Conservation (phyloP, 2,329 filamentous ascomycete genomes). For the Xylariales sp. region DNA sequence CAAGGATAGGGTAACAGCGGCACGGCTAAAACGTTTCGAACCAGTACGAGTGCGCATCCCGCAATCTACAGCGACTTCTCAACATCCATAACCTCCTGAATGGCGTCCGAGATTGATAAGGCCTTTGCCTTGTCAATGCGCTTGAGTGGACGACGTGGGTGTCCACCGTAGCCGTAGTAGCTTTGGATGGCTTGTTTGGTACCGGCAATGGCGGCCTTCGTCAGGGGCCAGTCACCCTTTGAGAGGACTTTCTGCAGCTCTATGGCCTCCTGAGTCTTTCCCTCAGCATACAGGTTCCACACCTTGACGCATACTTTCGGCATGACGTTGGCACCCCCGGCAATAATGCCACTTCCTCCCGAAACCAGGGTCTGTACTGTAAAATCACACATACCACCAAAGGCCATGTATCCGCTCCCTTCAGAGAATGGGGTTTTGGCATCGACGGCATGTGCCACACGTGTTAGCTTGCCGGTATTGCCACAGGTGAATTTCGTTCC, state of each 20-base stretch:
- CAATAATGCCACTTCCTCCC: conserved; percentile 80
- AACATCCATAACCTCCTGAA: conserved; percentile 61
- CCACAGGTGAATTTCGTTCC: conserved; percentile 92
- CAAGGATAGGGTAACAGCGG: conserved; percentile 17
- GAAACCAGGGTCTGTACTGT: conserved; percentile 75
- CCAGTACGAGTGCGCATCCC: no score
- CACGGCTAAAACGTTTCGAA: conserved; percentile 19
- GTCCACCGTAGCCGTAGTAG: conserved; percentile 77
- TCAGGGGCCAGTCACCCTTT: conserved; percentile 77
- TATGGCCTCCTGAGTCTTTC: conserved; percentile 70
- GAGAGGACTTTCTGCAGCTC: conserved; percentile 73
- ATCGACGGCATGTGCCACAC: conserved; percentile 68
- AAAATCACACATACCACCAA: conserved; percentile 85
- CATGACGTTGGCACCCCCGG: conserved; percentile 79
- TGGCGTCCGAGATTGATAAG: conserved; percentile 48
- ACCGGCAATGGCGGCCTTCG: conserved; percentile 78
- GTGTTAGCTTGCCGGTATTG: conserved; percentile 83
- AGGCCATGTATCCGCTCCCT: conserved; percentile 73
- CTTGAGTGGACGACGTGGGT: conserved; percentile 68
- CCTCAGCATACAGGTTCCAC: conserved; percentile 70
- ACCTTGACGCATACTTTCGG: conserved; percentile 76
- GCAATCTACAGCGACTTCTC: conserved; percentile 51
- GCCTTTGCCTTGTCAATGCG: conserved; percentile 55
- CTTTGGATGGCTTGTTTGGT: conserved; percentile 78
- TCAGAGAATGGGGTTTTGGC: conserved; percentile 60